A percentile compares a stretch with the other conserved stretches of the same genome.
phyloP scores from a whole-genome alignment of 2,329 filamentous ascomycete species.

The Hypomyces rosellus region DNA sequence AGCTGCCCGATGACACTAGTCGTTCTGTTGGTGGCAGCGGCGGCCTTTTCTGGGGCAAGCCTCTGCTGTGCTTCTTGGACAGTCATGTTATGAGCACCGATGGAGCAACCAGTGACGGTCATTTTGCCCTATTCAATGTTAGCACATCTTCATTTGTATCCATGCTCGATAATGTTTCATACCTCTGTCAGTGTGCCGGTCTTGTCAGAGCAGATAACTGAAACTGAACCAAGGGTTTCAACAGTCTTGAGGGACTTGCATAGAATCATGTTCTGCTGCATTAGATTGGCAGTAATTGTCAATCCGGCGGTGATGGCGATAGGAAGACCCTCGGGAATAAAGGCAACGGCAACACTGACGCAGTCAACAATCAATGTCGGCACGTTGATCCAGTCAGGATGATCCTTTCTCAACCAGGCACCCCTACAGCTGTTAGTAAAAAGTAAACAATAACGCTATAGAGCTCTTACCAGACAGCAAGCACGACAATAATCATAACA shows the following conservation, averaged over 20 bases:
- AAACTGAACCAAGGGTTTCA: slow-evolving; percentile 67
- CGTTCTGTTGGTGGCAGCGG: background rate
- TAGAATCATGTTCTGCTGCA: slow-evolving; percentile 69
- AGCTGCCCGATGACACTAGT: slow-evolving; percentile 45
- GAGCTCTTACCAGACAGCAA: slow-evolving; percentile 55
- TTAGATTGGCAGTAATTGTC: slow-evolving; percentile 70
- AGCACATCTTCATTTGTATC: slow-evolving; percentile 5
- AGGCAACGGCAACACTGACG: slow-evolving; percentile 66
- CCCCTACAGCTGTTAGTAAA: slow-evolving; percentile 41
- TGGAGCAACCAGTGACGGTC: slow-evolving; percentile 62
- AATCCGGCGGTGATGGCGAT: slow-evolving; percentile 64
- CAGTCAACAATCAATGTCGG: slow-evolving; percentile 66
- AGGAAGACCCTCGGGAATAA: slow-evolving; percentile 63
- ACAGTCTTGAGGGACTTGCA: slow-evolving; percentile 77
- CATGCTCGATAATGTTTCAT: slow-evolving; percentile 11
- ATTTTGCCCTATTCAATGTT: slow-evolving; percentile 53
- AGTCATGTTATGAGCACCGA: slow-evolving; percentile 45
- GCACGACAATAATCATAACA: slow-evolving; percentile 56
- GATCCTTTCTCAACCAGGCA: slow-evolving; percentile 58
- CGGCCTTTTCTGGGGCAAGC: slow-evolving; percentile 21
- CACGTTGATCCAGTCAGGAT: slow-evolving; percentile 68
- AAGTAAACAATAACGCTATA: background rate
- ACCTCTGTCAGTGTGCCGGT: slow-evolving; percentile 62
- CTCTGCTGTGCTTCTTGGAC: slow-evolving; percentile 44
- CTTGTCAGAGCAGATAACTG: slow-evolving; percentile 71